Evolutionary conservation across 1,284 basidiomycete genomes (phyloP).

Genomic region (Meira miltonrushii): DNA sequence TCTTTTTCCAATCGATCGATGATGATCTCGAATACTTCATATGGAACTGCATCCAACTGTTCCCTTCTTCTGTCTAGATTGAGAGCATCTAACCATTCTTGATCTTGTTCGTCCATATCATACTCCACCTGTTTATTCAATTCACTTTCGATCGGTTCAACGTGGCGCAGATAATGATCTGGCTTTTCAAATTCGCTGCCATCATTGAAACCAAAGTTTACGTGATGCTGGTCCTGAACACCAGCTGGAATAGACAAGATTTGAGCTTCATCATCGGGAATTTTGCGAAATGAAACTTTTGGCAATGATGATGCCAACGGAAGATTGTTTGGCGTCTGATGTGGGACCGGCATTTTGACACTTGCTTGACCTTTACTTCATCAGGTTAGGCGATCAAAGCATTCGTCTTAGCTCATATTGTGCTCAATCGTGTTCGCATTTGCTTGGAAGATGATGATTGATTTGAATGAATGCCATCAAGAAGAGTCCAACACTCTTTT

Average conservation of each 20-base stretch:
- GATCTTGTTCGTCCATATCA: constrained; percentile 99
- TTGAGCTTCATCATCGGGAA: constrained; percentile 32
- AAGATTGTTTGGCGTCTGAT: constrained; percentile 32
- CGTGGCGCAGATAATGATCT: constrained; percentile 81
- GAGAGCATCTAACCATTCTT: constrained; percentile 85
- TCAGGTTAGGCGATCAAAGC: background rate
- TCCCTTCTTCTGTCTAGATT: constrained; percentile 78
- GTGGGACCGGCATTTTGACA: constrained; percentile 20
- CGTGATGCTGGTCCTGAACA: constrained; percentile 32
- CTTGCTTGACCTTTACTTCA: constrained; percentile 14
- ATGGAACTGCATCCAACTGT: constrained; percentile 61
- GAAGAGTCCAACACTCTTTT: too few relatives aligned
- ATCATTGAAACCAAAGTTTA: constrained; percentile 60
- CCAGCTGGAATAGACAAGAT: constrained; percentile 24
- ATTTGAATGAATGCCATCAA: too few relatives aligned
- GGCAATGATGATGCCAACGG: constrained; percentile 41
- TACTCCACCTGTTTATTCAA: constrained; percentile 92
- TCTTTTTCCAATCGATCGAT: constrained; percentile 98
- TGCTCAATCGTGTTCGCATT: too few relatives aligned
- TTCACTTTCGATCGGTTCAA: constrained; percentile 89
- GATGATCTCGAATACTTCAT: constrained; percentile 88
- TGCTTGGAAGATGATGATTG: too few relatives aligned
- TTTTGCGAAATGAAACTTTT: constrained; percentile 40
- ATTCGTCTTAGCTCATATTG: too few relatives aligned
- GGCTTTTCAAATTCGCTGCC: constrained; percentile 69